Percentiles rank a stretch among this genome's conserved stretches.
phyloP scores from a whole-genome alignment of 1,284 basidiomycete genomes.

The Cronartium ribicola region DNA sequence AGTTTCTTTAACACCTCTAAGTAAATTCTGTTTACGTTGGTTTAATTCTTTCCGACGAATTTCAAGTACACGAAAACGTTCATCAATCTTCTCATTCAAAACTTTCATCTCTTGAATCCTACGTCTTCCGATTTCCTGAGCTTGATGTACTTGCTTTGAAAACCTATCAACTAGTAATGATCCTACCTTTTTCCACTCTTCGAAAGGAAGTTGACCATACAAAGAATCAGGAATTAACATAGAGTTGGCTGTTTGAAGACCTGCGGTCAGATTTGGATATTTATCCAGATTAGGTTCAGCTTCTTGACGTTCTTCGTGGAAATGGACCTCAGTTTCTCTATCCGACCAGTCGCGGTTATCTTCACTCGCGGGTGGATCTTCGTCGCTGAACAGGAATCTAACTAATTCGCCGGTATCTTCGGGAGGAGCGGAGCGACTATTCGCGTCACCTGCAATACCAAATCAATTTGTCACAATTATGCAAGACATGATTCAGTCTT shows the following conservation, averaged over 20 bases:
- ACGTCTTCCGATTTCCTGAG: neutral
- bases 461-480: too few species aligned
- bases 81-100: neutral
- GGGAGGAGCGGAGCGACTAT: too few species aligned
- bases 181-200: neutral
- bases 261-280: conserved; percentile 1
- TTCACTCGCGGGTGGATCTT: neutral
- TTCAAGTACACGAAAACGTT: neutral
- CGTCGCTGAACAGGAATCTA: neutral
- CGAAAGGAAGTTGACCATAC: neutral
- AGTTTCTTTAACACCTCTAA: neutral
- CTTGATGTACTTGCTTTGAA: neutral
- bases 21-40: neutral
- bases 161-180: neutral
- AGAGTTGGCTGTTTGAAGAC: neutral
- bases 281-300: neutral
- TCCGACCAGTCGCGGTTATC: neutral
- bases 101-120: neutral
- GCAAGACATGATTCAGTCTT: too few species aligned
- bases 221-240: neutral
- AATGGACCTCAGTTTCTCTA: neutral
- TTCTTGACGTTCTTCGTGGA: neutral
- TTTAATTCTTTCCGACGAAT: neutral
- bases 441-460: too few species aligned
- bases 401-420: too few species aligned